These are phyloP conservation scores for Moesziomyces parantarcticus DNA, from an alignment of 1,284 basidiomycete species.

Conservation along the genomic window DNA sequence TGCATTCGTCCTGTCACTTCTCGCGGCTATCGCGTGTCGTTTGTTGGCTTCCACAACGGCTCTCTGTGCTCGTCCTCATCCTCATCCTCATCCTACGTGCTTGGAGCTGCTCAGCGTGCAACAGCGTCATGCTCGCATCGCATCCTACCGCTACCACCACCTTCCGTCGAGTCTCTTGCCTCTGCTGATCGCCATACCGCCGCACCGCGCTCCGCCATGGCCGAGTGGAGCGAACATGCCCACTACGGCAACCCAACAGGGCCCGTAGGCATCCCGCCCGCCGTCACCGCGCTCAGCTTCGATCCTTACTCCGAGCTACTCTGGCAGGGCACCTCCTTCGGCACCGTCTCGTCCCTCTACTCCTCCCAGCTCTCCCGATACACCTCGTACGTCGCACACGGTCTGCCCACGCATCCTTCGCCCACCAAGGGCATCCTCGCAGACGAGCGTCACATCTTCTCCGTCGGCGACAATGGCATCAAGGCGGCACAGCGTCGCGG, in stretches of 20 bases:
- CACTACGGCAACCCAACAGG: slow-evolving; percentile 57
- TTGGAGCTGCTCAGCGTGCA: not conserved
- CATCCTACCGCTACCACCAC: not conserved
- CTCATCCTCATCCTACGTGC: too few species aligned
- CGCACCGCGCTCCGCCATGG: slow-evolving; percentile 37
- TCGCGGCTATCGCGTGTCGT: not conserved
- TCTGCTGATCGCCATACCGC: too few species aligned
- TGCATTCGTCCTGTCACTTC: too few species aligned
- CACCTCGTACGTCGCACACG: slow-evolving; percentile 70
- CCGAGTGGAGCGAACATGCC: slow-evolving; percentile 62
- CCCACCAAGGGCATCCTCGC: slow-evolving; percentile 63
- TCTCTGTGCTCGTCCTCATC: too few species aligned
- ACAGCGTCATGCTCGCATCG: not conserved
- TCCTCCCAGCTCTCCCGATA: slow-evolving; percentile 76
- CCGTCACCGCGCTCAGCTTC: slow-evolving; percentile 74
- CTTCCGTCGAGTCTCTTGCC: too few species aligned
- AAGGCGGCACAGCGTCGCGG: slow-evolving; percentile 69
- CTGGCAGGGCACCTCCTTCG: slow-evolving; percentile 83
- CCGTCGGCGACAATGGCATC: slow-evolving; percentile 65
- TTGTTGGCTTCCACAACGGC: too few species aligned
- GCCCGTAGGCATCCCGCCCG: slow-evolving; percentile 55
- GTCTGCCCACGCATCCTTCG: slow-evolving; percentile 72
- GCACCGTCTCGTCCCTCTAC: slow-evolving; percentile 80
- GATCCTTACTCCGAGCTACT: slow-evolving; percentile 89
- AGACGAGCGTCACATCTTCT: slow-evolving; percentile 67